Base-by-base conservation (phyloP, 495 filamentous ascomycete species). In the Lichina pygmaea region DNA sequence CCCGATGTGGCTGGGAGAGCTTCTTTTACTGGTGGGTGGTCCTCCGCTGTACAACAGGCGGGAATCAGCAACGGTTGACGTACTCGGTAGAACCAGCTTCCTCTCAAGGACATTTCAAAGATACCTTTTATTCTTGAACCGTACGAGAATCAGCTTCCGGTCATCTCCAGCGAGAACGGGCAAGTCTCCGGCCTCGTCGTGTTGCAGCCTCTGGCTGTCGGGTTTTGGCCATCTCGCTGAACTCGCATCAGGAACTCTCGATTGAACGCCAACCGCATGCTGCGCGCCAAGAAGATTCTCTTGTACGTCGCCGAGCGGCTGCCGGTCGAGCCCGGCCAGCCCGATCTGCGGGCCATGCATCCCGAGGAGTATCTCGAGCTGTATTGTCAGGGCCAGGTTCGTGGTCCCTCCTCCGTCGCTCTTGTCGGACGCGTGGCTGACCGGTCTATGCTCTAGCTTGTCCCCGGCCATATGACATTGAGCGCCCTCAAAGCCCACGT, bases 181-280 rank as follows among this genome's bases (percentile, higher is more conserved):
- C 60, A 53, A 44, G 52, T 52, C 33, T 7, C 8, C 7, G 24
- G 24, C 24, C 24, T 24, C 24, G 24, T 24, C 4, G 24, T 24
- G 36, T 11, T 39, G 69, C 66, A 43, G 70, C 73, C 42, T 58
- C 70, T 4, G 77, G 83, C 46, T 58, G 58, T 69, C 57, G 51
- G 63, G 52, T 9, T 60, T 39, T 39, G 11, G 10, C 13, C 36
- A 11, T 39, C 36, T 39, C 10, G 36, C 36, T 39, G n/a, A 58
- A 59, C 13, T 5, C 46, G 44, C 51, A 41, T 32, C 52, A 74
- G 77, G 34, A 89, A 83, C 51, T 79, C 82, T 43, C 73, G 89
- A 32, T 68, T 97, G 47, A 97, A 95, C 56, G 89, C 89, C 32
- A 97, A 95, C 54, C 68, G 89, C 32, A 95, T 97, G 91, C 68